Evolutionary conservation across 352 stramenopile genomes (phyloP), one percentile per base, ranked within the genome.

Genomic region (Phytophthora constricta): DNA sequence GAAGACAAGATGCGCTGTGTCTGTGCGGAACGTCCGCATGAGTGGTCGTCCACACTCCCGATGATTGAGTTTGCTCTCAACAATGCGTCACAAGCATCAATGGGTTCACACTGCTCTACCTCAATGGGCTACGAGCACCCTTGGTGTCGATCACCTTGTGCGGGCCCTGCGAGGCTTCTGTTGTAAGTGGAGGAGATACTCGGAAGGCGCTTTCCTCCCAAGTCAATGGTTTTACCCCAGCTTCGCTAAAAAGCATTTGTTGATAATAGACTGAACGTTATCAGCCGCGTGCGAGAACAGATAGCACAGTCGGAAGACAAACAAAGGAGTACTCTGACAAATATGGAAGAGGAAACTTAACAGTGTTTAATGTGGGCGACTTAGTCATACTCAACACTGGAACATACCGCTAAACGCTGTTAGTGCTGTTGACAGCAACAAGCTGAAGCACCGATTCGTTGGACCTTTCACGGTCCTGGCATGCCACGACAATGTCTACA

Each of bases 21-120:
- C n/a, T n/a, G n/a, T n/a, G n/a, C n/a, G n/a, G n/a, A n/a, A n/a
- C n/a, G n/a, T n/a, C 67, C 59, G 0, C 51, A 16, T 64, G 51
- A 1, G 11, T 80, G 68, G 68, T 53, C 37, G 4, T n/a, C 37
- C 2, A 28, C 17, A 9, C 28, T 80, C 0, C 54, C 65, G 5
- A 45, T 76, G 17, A 65, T 62, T 28, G 53, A 75, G 31, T 76
- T 77, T 37, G 69, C 53, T 4, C 41, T 66, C 16, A 59, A 59
- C 49, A 54, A 66, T 26, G 48, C 37, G 27, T 34, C 52, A 0
- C 58, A 76, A 20, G 63, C 51, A 8, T 77, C 60, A 9, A 70
- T 64, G 3, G 49, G 59, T 14, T 56, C n/a, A n/a, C n/a, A n/a
- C n/a, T n/a, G n/a, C n/a, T n/a, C n/a, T 66, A 66, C 31, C 9